Evolutionary conservation across 352 stramenopile genomes (phyloP), one percentile per base, ranked within the genome.

Genomic region (Pythium dissotocum): DNA sequence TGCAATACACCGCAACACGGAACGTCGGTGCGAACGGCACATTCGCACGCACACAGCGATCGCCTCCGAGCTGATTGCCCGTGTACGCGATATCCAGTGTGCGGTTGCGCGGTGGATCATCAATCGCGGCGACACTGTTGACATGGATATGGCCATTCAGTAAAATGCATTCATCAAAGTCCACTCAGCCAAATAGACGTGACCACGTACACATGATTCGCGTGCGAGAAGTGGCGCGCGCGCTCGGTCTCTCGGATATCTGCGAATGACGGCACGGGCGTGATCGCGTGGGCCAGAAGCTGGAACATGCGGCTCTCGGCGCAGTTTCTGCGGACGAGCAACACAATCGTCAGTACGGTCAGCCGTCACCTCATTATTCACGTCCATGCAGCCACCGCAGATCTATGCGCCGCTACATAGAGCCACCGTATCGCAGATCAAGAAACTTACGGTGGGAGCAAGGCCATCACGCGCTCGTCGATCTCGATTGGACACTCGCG

Each of bases 41-140:
- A 55, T 95, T 94, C 2, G 83, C 63, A 5, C 85, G 83, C 33
- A 94, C 83, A 21, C 76, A 85, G 30, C 85, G 81, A 54, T 95
- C 81, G 44, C 83, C 78, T 9, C 85, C 85, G 0, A 91, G 66
- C 32, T 79, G 73, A 4, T 54, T 55, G 0, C 85, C 85, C 8
- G 76, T 63, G 36, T 87, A 83, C 24, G 83, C 77, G 73, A 93
- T 85, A 53, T 88, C 74, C 18, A 85, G 58, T 2, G 64, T 64
- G 42, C 67, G 75, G 8, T 65, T 64, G 28, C 76, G 69, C 0
- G 33, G 63, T 38, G 58, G 54, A 24, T 69, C 40, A 14, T 48
- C 61, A 35, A 75, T 40, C 5, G 68, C 63, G 26, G 67, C 62
- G n/a, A 75, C 42, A 26, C 68, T 75, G 40, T 30, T 1, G 32